These are phyloP conservation scores for Ophiocordyceps australis DNA, from an alignment of 2,329 filamentous ascomycete genomes.

Conservation along the genomic window DNA sequence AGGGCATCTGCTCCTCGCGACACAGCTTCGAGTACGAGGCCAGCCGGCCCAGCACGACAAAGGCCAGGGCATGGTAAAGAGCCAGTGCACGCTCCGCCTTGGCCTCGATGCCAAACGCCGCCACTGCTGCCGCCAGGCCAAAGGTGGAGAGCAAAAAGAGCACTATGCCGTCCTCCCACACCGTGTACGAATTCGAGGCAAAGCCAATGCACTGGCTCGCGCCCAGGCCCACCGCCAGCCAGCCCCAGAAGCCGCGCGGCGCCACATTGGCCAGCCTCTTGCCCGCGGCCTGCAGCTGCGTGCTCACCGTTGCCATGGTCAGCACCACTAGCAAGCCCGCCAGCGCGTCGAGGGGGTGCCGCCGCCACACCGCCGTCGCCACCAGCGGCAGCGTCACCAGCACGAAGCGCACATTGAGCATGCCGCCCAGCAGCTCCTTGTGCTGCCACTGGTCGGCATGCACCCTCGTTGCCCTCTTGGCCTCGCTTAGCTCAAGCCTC, in stretches of 20 bases:
- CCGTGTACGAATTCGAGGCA: constrained; percentile 93
- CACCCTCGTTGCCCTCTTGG: constrained; percentile 18
- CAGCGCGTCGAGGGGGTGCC: constrained; percentile 13
- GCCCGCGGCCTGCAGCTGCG: constrained; percentile 22
- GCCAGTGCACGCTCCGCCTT: constrained; percentile 54
- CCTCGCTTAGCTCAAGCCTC: constrained; percentile 28
- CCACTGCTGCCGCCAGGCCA: constrained; percentile 54
- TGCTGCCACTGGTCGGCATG: constrained; percentile 18
- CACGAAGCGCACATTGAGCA: constrained; percentile 16
- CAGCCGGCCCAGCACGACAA: constrained; percentile 59
- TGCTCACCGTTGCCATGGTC: constrained; percentile 21
- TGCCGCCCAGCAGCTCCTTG: constrained; percentile 13
- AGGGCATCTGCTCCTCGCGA: constrained; percentile 96
- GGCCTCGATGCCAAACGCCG: constrained; percentile 55
- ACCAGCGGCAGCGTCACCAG: constrained; percentile 10
- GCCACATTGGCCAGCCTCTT: constrained; percentile 33
- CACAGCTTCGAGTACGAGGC: constrained; percentile 84
- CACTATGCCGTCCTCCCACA: constrained; percentile 94
- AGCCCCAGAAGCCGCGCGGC: constrained; percentile 74
- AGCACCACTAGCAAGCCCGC: constrained; percentile 19
- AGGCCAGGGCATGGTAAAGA: constrained; percentile 69
- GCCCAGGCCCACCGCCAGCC: constrained; percentile 64
- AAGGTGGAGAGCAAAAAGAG: constrained; percentile 85
- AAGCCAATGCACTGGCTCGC: constrained; percentile 84
- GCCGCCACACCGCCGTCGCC: constrained; percentile 12